These are phyloP conservation scores for Spathaspora arborariae DNA, from an alignment of 805 yeast genomes.

Conservation along the genomic window DNA sequence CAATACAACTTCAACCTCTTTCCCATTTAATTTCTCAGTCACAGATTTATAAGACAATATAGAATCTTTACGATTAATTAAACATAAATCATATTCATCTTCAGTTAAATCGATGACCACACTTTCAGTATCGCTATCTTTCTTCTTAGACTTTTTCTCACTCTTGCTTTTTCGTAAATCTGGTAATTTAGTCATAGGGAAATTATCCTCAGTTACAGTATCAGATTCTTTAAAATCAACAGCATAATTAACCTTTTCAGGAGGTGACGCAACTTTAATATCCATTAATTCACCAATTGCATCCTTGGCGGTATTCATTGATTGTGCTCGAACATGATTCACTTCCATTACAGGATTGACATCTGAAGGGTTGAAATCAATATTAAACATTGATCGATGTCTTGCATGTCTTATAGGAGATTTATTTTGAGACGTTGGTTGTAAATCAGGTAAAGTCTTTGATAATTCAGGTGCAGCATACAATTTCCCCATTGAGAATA, in stretches of 20 bases:
- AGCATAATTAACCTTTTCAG: constrained; percentile 30
- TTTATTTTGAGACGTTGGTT: not conserved
- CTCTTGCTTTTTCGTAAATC: not conserved
- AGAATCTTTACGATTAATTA: constrained; percentile 33
- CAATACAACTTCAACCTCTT: constrained; percentile 39
- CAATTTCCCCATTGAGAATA: constrained; percentile 6
- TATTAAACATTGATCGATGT: constrained; percentile 35
- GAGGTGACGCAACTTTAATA: constrained; percentile 37
- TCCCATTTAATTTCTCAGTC: constrained; percentile 35
- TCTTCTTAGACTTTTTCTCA: not conserved
- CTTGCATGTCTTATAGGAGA: constrained; percentile 34
- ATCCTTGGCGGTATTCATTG: not conserved
- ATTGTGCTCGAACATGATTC: not conserved
- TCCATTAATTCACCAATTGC: constrained; percentile 9
- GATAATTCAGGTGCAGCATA: not conserved
- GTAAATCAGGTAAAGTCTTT: not conserved
- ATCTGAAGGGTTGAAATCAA: constrained; percentile 17
- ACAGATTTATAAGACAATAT: constrained; percentile 35
- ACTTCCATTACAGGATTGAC: not conserved
- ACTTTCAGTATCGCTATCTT: constrained; percentile 27
- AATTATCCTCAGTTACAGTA: not conserved
- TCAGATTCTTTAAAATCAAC: constrained; percentile 36
- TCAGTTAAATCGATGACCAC: constrained; percentile 40
- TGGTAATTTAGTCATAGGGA: not conserved
- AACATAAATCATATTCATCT: constrained; percentile 36